A percentile compares a stretch with the other conserved stretches of the same genome.
phyloP scores from a whole-genome alignment of 2,329 filamentous ascomycete genomes.

The Canariomyces notabilis region DNA sequence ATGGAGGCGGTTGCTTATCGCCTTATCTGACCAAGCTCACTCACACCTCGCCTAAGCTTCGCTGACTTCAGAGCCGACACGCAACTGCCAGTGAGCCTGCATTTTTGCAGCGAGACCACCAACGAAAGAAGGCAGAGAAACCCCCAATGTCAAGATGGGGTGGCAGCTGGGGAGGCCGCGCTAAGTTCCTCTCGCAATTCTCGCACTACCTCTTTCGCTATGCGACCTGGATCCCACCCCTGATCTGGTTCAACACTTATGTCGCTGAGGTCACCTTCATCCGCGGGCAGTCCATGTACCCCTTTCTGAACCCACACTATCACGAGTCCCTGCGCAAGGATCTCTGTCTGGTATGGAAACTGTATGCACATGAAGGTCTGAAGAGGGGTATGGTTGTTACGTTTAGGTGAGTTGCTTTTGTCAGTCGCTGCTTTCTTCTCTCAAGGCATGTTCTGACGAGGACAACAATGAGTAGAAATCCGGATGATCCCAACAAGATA shows the following conservation, averaged over 20 bases:
- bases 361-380: slow-evolving; percentile 52
- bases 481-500: slow-evolving; percentile 61
- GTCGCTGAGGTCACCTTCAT: slow-evolving; percentile 55
- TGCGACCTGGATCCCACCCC: slow-evolving; percentile 57
- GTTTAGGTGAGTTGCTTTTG: slow-evolving; percentile 49
- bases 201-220: slow-evolving; percentile 46
- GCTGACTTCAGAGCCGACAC: no score
- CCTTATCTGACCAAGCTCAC: not conserved
- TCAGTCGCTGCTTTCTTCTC: not conserved
- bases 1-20: slow-evolving; percentile 8
- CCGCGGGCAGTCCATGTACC: slow-evolving; percentile 67
- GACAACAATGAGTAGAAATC: slow-evolving; percentile 49
- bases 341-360: slow-evolving; percentile 55
- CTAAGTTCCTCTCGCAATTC: slow-evolving; percentile 34
- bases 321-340: slow-evolving; percentile 52
- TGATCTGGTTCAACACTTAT: slow-evolving; percentile 57
- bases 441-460: not conserved
- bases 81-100: no score
- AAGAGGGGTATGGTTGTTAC: slow-evolving; percentile 71
- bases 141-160: slow-evolving; percentile 17
- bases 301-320: slow-evolving; percentile 65
- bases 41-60: not conserved
- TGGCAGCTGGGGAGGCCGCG: slow-evolving; percentile 2
- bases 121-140: not conserved
- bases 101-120: no score